These are phyloP conservation scores for Leccinum arenicola DNA, from an alignment of 768 basidiomycete species.

Conservation along the genomic window DNA sequence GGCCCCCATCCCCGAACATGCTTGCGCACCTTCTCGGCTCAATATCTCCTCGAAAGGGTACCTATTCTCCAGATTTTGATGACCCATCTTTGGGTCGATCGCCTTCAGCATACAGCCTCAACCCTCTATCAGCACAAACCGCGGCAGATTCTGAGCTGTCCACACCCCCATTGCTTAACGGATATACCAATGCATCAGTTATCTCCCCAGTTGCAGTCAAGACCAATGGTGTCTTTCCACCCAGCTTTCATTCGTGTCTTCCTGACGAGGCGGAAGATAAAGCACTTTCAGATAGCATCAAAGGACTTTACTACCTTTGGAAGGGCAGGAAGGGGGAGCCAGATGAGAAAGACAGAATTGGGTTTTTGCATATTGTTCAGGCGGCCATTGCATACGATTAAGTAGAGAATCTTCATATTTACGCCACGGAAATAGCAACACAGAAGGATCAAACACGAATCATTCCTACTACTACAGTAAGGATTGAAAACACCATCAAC, in stretches of 20 bases:
- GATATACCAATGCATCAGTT: constrained; percentile 9
- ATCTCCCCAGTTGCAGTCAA: constrained; percentile 16
- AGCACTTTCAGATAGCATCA: constrained; percentile 50
- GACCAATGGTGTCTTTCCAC: constrained; percentile 11
- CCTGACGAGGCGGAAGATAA: constrained; percentile 30
- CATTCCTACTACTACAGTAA: not conserved
- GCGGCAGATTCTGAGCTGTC: constrained; percentile 22
- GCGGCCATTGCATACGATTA: constrained; percentile 25
- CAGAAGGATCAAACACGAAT: not conserved
- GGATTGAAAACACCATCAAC: not conserved
- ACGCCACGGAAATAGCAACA: not conserved
- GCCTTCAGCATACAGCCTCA: constrained; percentile 5
- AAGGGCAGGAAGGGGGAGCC: constrained; percentile 32
- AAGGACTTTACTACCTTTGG: constrained; percentile 61
- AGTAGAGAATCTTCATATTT: constrained; percentile 2
- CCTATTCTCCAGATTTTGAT: constrained; percentile 6
- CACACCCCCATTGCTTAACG: constrained; percentile 20
- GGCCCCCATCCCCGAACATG: constrained; percentile 26
- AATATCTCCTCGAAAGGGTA: constrained; percentile 26
- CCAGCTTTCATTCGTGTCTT: not conserved
- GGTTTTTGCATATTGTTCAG: constrained; percentile 36
- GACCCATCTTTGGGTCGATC: constrained; percentile 8
- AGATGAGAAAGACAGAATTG: constrained; percentile 22
- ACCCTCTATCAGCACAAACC: constrained; percentile 16
- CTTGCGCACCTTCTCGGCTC: constrained; percentile 26